Evolutionary conservation across 257 asterid species (phyloP).

Genomic region (Solanum medicagineum): DNA sequence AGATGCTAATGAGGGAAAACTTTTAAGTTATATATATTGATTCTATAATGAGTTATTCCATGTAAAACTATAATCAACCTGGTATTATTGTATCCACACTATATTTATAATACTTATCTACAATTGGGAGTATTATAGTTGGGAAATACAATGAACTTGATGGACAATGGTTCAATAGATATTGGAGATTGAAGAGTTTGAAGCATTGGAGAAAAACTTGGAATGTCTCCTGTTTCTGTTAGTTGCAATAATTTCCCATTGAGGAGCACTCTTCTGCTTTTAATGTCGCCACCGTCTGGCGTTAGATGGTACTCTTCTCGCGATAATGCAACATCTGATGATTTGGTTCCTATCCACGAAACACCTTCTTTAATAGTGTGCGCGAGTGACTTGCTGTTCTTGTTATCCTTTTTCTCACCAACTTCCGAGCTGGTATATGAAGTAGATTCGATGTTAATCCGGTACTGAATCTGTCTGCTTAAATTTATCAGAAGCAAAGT

Average conservation of each 20-base stretch:
- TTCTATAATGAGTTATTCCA: background rate
- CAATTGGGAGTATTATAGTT: constrained; percentile 54
- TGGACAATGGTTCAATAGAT: constrained; percentile 39
- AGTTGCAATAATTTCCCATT: constrained; percentile 45
- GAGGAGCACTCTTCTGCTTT: constrained; percentile 40
- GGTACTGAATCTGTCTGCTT: constrained; percentile 47
- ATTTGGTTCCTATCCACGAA: constrained; percentile 64
- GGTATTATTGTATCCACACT: background rate
- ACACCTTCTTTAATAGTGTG: constrained; percentile 44
- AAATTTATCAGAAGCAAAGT: constrained; percentile 68
- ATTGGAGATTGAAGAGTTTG: constrained; percentile 23
- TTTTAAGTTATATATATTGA: background rate
- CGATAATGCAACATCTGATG: constrained; percentile 30
- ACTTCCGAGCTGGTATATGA: background rate
- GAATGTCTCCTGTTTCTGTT: constrained; percentile 33
- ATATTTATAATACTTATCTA: background rate
- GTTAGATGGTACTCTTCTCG: constrained; percentile 79
- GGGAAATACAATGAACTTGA: constrained; percentile 60
- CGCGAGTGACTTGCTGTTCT: constrained; percentile 13
- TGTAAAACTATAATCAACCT: background rate
- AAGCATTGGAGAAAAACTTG: constrained; percentile 31
- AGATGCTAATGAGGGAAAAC: background rate
- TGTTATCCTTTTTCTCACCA: constrained; percentile 3
- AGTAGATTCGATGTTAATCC: constrained; percentile 28
- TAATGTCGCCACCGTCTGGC: constrained; percentile 40